Evolutionary conservation across 768 basidiomycete genomes (phyloP).

Genomic region (Plicaturopsis crispa): DNA sequence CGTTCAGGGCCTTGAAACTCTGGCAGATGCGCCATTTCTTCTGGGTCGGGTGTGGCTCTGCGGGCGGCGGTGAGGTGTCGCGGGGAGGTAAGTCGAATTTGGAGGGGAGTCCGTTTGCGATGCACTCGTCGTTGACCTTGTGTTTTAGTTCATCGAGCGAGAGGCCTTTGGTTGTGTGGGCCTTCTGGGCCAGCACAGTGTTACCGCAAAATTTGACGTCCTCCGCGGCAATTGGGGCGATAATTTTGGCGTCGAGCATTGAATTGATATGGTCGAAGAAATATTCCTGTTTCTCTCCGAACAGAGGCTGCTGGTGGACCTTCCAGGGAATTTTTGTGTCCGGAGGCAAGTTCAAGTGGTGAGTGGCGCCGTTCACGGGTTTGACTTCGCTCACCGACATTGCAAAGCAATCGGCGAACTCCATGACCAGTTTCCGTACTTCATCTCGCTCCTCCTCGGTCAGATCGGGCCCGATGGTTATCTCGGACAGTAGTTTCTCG

Average conservation of each 20-base stretch:
- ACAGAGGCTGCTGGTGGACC: slow-evolving; percentile 13
- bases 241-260: slow-evolving; percentile 21
- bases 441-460: slow-evolving; percentile 10
- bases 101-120: background rate
- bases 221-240: slow-evolving; percentile 1
- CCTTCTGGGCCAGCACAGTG: slow-evolving; percentile 10
- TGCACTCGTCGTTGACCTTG: slow-evolving; percentile 8
- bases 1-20: slow-evolving; percentile 27
- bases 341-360: slow-evolving; percentile 13
- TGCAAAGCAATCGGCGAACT: slow-evolving; percentile 33
- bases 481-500: slow-evolving; percentile 7
- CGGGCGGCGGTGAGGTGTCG: no score
- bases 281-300: slow-evolving; percentile 12
- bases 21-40: slow-evolving; percentile 29
- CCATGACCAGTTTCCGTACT: slow-evolving; percentile 14
- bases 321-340: slow-evolving; percentile 10
- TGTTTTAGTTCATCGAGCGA: slow-evolving; percentile 5
- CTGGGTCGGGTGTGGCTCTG: background rate
- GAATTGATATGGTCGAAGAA: slow-evolving; percentile 15
- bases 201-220: slow-evolving; percentile 8
- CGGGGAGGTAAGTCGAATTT: slow-evolving; percentile 1
- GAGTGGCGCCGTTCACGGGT: slow-evolving; percentile 11
- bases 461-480: slow-evolving; percentile 15
- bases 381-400: slow-evolving; percentile 23
- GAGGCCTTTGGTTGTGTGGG: slow-evolving; percentile 3